Evolutionary conservation across 2,329 filamentous ascomycete genomes (phyloP), one percentile per base, ranked within the genome.

Genomic region (Pseudocercospora fuligena): DNA sequence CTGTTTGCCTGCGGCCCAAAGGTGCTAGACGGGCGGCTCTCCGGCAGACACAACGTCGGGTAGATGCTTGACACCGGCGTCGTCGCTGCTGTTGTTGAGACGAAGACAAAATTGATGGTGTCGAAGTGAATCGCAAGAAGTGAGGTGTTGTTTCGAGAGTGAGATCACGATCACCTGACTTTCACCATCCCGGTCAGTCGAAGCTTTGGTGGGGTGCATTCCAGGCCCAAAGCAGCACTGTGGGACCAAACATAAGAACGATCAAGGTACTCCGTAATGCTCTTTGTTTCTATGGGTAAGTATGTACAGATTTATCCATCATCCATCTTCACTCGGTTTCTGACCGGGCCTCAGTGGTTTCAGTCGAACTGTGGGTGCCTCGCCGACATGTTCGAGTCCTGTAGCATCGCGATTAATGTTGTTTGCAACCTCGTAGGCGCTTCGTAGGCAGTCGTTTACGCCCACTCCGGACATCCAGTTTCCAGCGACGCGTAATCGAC

Each of bases 401-500:
- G 75, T 77, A 9, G 68, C 75, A n/a, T 74, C 71, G 23, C 64
- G 67, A 60, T 62, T 79, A 73, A 80, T 78, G 68, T 60, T 81
- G 76, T 77, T 78, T 68, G 77, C 85, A n/a, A 87, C 79, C 68
- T 87, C 78, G 76, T 85, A 85, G 5, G 85, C 88, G 62, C 83
- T 84, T 23, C 83, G 82, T 43, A 90, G 80, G 66, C 82, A 83
- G 72, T 84, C 83, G 64, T 84, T 84, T 2, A 84, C 82, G 0
- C 82, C 81, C 0, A 84, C 82, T 4, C 83, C 83, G 63, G 76
- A 78, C 69, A 81, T 81, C 74, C 82, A 83, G 62, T 77, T 83
- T 0, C 82, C 82, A 0, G 82, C 82, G 8, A 95, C 89, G 66
- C 88, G 85, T 29, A 97, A 80, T 12, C 85, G 82, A 14, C 90